These are phyloP conservation scores for Eutrema yunnanense DNA, from an alignment of 345 rosid genomes.

Conservation along the genomic window DNA sequence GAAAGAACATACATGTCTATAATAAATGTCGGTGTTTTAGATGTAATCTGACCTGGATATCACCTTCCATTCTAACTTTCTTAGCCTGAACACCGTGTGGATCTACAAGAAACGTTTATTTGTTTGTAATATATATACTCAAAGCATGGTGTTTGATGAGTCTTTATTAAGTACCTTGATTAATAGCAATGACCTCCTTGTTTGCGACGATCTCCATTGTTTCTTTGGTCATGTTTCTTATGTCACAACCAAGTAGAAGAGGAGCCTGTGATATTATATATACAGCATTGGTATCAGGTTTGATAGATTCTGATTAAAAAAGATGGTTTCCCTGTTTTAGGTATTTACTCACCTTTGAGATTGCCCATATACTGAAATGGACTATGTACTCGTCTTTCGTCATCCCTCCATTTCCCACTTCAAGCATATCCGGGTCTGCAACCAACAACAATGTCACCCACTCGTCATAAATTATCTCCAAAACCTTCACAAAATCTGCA, in stretches of 20 bases:
- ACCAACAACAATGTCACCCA: slow-evolving; percentile 14
- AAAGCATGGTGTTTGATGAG: slow-evolving; percentile 3
- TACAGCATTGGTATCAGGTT: neutral
- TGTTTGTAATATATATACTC: neutral
- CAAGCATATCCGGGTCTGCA: slow-evolving; percentile 98
- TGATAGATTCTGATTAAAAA: neutral
- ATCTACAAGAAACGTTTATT: slow-evolving; percentile 36
- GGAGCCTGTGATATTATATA: slow-evolving; percentile 44
- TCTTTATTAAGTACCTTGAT: slow-evolving; percentile 49
- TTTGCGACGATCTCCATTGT: slow-evolving; percentile 53
- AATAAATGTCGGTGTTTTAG: neutral
- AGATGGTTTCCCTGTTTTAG: neutral
- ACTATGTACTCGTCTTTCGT: slow-evolving; percentile 70
- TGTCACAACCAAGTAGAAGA: slow-evolving; percentile 75
- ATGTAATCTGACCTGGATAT: slow-evolving; percentile 48
- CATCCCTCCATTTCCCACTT: slow-evolving; percentile 98
- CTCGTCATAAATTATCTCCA: neutral
- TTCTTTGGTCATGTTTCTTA: slow-evolving; percentile 58
- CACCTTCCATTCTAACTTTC: slow-evolving; percentile 62
- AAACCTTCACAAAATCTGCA: neutral
- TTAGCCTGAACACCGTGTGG: slow-evolving; percentile 70
- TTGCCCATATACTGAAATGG: slow-evolving; percentile 93
- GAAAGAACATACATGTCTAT: neutral
- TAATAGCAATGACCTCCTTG: slow-evolving; percentile 73
- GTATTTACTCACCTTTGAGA: slow-evolving; percentile 59